Conservation (phyloP, 108 stramenopile genomes). For the Cyclostephanos tholiformis region DNA sequence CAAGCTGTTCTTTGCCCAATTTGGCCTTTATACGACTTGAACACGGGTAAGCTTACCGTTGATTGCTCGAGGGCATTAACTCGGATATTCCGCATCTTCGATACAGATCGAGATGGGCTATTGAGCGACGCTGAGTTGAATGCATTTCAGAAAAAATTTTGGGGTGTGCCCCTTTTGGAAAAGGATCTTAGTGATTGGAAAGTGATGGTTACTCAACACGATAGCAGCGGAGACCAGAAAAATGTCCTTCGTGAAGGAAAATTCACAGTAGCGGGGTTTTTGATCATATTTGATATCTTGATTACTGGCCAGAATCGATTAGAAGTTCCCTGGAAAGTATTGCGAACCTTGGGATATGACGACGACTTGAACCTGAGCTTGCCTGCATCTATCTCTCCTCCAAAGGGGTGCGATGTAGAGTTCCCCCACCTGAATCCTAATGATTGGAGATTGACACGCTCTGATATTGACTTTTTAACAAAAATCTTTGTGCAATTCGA, state of each 20-base stretch:
- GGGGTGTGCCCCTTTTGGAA: conserved; percentile 61
- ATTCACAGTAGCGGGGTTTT: conserved; percentile 78
- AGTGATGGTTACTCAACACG: conserved; percentile 52
- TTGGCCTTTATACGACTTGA: conserved; percentile 69
- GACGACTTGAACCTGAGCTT: conserved; percentile 67
- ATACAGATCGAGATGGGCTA: conserved; percentile 69
- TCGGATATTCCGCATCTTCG: conserved; percentile 82
- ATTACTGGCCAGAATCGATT: conserved; percentile 74
- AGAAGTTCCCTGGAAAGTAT: conserved; percentile 80
- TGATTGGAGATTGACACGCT: conserved; percentile 53
- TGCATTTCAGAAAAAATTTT: conserved; percentile 70
- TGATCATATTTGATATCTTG: conserved; percentile 83
- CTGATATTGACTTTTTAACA: conserved; percentile 61
- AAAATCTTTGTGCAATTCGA: conserved; percentile 74
- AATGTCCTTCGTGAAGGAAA: conserved; percentile 68
- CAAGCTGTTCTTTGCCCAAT: conserved; percentile 80
- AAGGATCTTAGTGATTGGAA: conserved; percentile 79
- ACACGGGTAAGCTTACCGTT: conserved; percentile 56
- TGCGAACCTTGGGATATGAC: conserved; percentile 77
- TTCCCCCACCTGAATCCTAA: conserved; percentile 17
- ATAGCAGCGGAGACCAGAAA: conserved; percentile 45
- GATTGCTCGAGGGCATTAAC: conserved; percentile 69
- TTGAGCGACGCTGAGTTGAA: conserved; percentile 76
- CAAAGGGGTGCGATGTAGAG: conserved; percentile 12
- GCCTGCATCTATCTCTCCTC: conserved; percentile 50